These are phyloP conservation scores for Orbilia javanica DNA, from an alignment of 2,329 filamentous ascomycete species.

Conservation along the genomic window DNA sequence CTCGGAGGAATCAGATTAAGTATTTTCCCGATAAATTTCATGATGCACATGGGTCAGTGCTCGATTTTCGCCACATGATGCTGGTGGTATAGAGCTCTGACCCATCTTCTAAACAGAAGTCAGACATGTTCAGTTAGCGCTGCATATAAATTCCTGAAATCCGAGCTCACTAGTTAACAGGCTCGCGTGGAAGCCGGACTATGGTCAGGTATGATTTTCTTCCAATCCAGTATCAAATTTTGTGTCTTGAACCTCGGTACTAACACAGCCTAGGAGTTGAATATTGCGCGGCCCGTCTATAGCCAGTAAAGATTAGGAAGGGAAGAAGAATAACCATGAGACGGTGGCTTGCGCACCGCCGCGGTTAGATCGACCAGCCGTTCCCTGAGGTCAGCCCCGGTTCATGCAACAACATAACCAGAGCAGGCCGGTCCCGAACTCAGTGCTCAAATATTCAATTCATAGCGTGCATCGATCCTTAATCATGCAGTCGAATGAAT, in stretches of 20 bases:
- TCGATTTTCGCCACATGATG: background rate
- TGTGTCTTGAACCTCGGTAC: background rate
- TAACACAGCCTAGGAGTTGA: background rate
- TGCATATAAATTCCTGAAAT: slow-evolving; percentile 1
- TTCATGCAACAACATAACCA: background rate
- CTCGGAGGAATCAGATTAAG: background rate
- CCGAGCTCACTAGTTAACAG: background rate
- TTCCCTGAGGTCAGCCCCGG: background rate
- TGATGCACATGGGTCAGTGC: background rate
- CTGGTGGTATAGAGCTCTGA: background rate
- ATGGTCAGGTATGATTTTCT: background rate
- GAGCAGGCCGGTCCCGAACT: background rate
- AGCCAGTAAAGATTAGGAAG: background rate
- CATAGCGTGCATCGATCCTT: background rate
- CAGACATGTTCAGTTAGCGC: background rate
- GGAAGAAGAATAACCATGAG: background rate
- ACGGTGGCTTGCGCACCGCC: slow-evolving; percentile 15
- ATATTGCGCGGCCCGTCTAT: background rate
- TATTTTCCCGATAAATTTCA: background rate
- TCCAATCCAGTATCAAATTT: background rate
- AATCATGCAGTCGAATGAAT: slow-evolving; percentile 24
- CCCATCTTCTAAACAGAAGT: background rate
- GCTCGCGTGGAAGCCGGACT: slow-evolving; percentile 6
- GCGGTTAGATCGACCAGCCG: background rate
- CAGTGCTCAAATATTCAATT: background rate